phyloP scores from a whole-genome alignment of 306 rosid species.

The Vachellia collinsii region DNA sequence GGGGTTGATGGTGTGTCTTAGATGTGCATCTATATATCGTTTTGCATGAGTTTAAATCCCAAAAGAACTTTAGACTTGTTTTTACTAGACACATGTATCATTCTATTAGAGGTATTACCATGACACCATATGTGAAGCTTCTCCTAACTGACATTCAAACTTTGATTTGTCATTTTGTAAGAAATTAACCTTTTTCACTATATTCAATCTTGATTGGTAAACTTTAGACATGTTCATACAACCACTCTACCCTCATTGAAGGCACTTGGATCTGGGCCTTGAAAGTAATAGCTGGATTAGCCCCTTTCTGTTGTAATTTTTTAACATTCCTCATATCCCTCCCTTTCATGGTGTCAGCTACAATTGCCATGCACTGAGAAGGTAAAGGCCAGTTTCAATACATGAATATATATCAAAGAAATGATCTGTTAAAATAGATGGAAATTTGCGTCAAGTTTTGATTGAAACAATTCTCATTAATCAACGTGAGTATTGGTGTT shows the following conservation, averaged over 20 bases:
- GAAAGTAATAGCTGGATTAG: conserved; percentile 44
- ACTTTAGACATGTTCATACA: conserved; percentile 28
- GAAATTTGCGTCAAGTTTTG: conserved; percentile 49
- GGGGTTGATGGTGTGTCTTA: conserved; percentile 57
- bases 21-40: conserved; percentile 42
- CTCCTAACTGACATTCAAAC: no score
- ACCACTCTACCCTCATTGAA: conserved; percentile 42
- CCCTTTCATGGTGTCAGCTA: conserved; percentile 36
- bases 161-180: no score
- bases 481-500: conserved; percentile 41
- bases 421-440: neutral
- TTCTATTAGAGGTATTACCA: no score
- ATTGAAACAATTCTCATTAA: conserved; percentile 48
- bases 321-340: conserved; percentile 26
- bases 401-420: neutral
- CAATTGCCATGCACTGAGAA: conserved; percentile 25
- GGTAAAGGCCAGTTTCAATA: conserved; percentile 22
- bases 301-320: conserved; percentile 22
- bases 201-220: neutral
- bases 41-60: conserved; percentile 41
- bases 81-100: no score
- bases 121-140: no score
- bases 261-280: conserved; percentile 37
- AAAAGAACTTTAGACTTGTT: no score
- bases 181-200: no score